Evolutionary conservation across 139 green algal species (phyloP).

Genomic region (Chlamydomonas sphaeroides): DNA sequence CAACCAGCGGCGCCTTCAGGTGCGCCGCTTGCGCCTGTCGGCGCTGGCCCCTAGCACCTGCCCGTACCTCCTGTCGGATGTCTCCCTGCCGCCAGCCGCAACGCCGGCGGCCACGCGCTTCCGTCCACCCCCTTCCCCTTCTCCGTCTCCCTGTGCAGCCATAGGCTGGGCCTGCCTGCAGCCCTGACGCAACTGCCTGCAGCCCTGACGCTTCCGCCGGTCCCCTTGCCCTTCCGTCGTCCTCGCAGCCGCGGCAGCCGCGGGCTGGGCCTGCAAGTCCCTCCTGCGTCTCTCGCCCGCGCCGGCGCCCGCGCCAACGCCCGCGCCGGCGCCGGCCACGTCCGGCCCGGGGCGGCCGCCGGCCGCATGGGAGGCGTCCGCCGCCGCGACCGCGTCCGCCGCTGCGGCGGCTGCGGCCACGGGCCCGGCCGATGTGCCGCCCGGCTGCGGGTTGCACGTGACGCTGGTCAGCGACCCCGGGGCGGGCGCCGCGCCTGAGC

Average conservation of each 20-base stretch:
- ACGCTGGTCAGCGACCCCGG: constrained; percentile 15
- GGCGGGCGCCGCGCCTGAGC: constrained; percentile 1
- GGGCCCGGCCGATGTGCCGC: constrained; percentile 9
- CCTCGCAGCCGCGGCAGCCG: not conserved
- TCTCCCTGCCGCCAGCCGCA: not conserved
- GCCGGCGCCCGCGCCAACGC: not conserved
- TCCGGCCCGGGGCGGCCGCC: too few relatives aligned
- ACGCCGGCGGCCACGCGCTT: not conserved
- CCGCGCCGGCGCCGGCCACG: too few relatives aligned
- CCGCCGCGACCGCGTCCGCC: not conserved
- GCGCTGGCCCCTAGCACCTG: too few relatives aligned
- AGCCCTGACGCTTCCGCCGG: not conserved
- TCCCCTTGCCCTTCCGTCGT: not conserved
- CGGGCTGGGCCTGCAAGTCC: not conserved
- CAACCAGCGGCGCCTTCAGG: too few relatives aligned
- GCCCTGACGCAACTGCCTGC: too few relatives aligned
- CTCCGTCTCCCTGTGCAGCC: not conserved
- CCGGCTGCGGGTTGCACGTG: constrained; percentile 17
- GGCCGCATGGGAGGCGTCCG: too few relatives aligned
- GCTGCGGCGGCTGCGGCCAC: not conserved
- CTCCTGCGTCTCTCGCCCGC: constrained; percentile 2
- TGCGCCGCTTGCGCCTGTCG: too few relatives aligned
- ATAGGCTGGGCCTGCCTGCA: too few relatives aligned
- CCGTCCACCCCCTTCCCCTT: not conserved
- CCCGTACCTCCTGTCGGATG: too few relatives aligned